Evolutionary conservation across 768 basidiomycete genomes (phyloP).

Genomic region (Gloeopeniophorella convolvens): DNA sequence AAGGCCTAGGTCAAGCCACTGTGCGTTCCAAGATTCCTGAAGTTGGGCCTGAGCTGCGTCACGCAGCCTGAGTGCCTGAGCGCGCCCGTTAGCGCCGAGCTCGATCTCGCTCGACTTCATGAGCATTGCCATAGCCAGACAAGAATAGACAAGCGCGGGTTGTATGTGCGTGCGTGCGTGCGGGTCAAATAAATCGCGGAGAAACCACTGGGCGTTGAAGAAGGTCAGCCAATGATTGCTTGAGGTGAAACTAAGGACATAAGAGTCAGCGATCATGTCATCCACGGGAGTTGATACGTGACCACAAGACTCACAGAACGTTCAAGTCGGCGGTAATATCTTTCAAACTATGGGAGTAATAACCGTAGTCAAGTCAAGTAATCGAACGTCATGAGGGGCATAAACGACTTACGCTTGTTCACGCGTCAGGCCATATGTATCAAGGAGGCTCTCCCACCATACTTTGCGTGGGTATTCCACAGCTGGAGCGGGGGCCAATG

Average conservation of each 20-base stretch:
- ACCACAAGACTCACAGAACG: slow-evolving; percentile 44
- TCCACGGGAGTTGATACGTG: slow-evolving; percentile 6
- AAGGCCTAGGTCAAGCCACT: slow-evolving; percentile 54
- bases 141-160: slow-evolving; percentile 63
- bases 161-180: slow-evolving; percentile 53
- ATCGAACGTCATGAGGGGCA: neutral
- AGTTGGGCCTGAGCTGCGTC: slow-evolving; percentile 50
- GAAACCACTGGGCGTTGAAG: slow-evolving; percentile 51
- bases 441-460: slow-evolving; percentile 47
- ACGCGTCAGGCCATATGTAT: slow-evolving; percentile 34
- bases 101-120: slow-evolving; percentile 69
- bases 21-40: slow-evolving; percentile 41
- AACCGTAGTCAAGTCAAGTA: neutral
- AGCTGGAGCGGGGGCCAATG: slow-evolving; percentile 24
- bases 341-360: slow-evolving; percentile 33
- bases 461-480: slow-evolving; percentile 31
- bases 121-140: slow-evolving; percentile 62
- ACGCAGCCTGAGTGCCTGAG: slow-evolving; percentile 50
- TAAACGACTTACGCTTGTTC: slow-evolving; percentile 36
- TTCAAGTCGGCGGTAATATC: slow-evolving; percentile 46
- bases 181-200: slow-evolving; percentile 44
- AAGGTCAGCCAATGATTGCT: slow-evolving; percentile 65
- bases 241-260: slow-evolving; percentile 47
- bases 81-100: slow-evolving; percentile 45
- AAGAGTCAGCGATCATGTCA: neutral